Evolutionary conservation across 192 early-diverging fungal species (phyloP), one percentile per base, ranked within the genome.

Genomic region (Coemansia sp.): DNA sequence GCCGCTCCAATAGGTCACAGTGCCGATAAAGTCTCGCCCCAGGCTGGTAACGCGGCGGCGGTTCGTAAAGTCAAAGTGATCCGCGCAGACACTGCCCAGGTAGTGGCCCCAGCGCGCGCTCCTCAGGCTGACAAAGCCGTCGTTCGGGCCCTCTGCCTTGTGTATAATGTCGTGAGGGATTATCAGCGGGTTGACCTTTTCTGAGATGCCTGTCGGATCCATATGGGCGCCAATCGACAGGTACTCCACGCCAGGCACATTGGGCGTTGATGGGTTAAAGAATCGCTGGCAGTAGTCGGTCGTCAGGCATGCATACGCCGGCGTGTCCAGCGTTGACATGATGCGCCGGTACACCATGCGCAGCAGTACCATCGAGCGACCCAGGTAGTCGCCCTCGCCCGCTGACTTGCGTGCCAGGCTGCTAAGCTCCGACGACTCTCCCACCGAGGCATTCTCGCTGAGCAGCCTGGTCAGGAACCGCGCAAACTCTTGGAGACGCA

Each of bases 71-170:
- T 89, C 89, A 87, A 90, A 97, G 63, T 97, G 91, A 47, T 94
- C 87, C 16, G 85, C 84, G 31, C 82, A 64, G 7, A 92, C 78
- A 11, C 87, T 86, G 35, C 85, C 83, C 31, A 90, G 60, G 51
- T 92, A 93, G 32, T 82, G 61, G 9, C 94, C 94, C 94, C 91
- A 98, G 56, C 77, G 76, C 4, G 94, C 92, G 55, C 84, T 87
- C 9, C 79, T 57, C 3, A 90, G 48, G 25, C 82, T 85, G 11
- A 98, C 94, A 44, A 98, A 67, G 7, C 94, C 94, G 67, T 98
- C 94, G 61, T 98, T 98, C 0, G 81, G 79, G 2, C 92, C 94
- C 54, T 94, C 94, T 9, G 79, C 77, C 12, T 69, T 64, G 26
- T 77, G 67, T 34, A 98, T 83, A 26, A 95, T 78, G 35, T 86